Evolutionary conservation across 176 grass and related monocot genomes (phyloP), one percentile per base, ranked within the genome.

Genomic region (Eleusine indica): DNA sequence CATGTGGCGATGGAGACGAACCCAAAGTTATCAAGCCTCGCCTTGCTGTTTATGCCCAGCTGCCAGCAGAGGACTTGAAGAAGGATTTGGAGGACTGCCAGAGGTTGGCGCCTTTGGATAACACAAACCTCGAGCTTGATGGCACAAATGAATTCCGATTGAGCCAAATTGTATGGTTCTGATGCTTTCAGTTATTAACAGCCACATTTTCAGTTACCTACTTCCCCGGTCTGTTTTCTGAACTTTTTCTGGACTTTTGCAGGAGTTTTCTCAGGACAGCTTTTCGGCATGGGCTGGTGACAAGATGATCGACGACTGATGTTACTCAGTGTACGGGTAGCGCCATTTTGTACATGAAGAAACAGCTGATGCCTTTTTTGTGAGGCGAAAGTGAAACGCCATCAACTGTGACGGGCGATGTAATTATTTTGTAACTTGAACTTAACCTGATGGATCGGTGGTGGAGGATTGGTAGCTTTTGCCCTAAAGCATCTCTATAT

Each of bases 181-280:
- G 1, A 46, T 54, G 29, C 38, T 39, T 29, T 66, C 3, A 60
- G 32, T 16, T 15, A 49, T 30, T 14, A 44, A 12, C 17, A 9
- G 10, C 47, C 57, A 80, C 46, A 87, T 69, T 4, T 70, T 68
- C 54, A 49, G 4, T 22, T 80, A 53, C 56, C 14, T 5, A 17
- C 44, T 62, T 5, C 6, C 19, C 32, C 4, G 3, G 9, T 4
- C 0, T 22, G 54, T 64, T 82, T 71, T 35, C 71, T 89, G 78
- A 85, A 86, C 25, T 11, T 47, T 67, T 49, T 19, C 38, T 76
- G 38, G 54, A 10, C 40, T 72, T 72, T 49, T 75, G 56, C 84
- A 89, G 83, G 82, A 89, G 21, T 88, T 86, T 71, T 97, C 94
- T n/a, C 94, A 97, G 79, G 94, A 97, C 43, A 94, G 87, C 76